A percentile compares a stretch with the other conserved stretches of the same genome.
Evolutionary conservation across 768 basidiomycete species (phyloP).

Genomic region (Pisolithus albus): DNA sequence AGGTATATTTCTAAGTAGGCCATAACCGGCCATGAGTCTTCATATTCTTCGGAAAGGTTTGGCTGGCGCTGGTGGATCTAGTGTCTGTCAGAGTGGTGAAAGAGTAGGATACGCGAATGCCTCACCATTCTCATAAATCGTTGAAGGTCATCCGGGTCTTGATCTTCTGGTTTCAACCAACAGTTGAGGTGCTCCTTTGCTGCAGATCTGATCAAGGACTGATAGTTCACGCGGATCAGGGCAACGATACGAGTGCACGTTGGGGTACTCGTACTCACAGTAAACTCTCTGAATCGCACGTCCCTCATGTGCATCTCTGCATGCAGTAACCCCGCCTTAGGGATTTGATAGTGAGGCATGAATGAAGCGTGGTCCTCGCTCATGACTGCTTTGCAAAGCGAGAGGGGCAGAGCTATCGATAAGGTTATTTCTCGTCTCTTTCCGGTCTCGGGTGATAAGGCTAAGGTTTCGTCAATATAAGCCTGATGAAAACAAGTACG

Average conservation of each 20-base stretch:
- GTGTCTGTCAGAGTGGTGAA: neutral
- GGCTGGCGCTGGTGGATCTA: slow-evolving; percentile 3
- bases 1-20: slow-evolving; percentile 7
- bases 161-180: slow-evolving; percentile 6
- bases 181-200: neutral
- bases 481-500: too few relatives aligned
- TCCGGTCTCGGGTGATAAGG: too few relatives aligned
- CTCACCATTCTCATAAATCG: slow-evolving; percentile 13
- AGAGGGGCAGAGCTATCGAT: too few relatives aligned
- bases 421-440: too few relatives aligned
- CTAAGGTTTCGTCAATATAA: too few relatives aligned
- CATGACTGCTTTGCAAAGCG: too few relatives aligned
- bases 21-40: slow-evolving; percentile 10
- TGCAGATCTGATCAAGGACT: slow-evolving; percentile 1
- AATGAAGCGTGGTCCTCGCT: too few relatives aligned
- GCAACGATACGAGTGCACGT: neutral
- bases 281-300: neutral
- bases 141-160: slow-evolving; percentile 5
- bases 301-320: neutral
- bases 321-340: neutral
- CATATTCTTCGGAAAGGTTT: slow-evolving; percentile 9
- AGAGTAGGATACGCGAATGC: neutral
- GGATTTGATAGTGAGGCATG: slow-evolving; percentile 9
- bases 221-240: neutral
- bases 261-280: slow-evolving; percentile 9